These are phyloP conservation scores for Collariella sp. DNA, from an alignment of 495 filamentous ascomycete genomes.

Conservation along the genomic window DNA sequence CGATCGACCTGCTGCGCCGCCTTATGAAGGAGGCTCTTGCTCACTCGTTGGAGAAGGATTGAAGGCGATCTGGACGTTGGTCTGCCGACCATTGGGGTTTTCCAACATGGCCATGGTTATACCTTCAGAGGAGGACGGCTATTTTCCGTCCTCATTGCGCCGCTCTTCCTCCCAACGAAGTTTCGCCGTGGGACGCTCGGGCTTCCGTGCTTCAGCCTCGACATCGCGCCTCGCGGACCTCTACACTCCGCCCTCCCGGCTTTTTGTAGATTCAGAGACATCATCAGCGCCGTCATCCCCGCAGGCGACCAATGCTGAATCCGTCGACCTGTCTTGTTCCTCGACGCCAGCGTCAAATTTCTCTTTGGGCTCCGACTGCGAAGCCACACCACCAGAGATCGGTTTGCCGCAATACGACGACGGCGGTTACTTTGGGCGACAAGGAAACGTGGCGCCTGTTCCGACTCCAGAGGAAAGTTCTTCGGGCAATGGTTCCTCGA, in stretches of 20 bases:
- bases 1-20: neutral
- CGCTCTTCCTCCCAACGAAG: constrained; percentile 44
- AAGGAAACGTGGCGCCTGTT: constrained; percentile 42
- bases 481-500: constrained; percentile 39
- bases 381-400: constrained; percentile 44
- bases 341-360: constrained; percentile 58
- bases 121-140: constrained; percentile 36
- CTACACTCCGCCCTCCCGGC: constrained; percentile 26
- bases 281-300: constrained; percentile 44
- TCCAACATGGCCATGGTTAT: constrained; percentile 41
- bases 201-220: constrained; percentile 36
- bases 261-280: constrained; percentile 35
- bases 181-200: constrained; percentile 28
- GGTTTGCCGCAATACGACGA: constrained; percentile 52
- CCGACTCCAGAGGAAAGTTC: constrained; percentile 36
- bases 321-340: constrained; percentile 33
- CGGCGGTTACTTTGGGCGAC: constrained; percentile 36
- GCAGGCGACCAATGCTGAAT: constrained; percentile 30
- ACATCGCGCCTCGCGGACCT: constrained; percentile 35
- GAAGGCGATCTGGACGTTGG: constrained; percentile 23
- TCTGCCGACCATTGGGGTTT: constrained; percentile 16
- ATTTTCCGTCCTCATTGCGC: constrained; percentile 38
- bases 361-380: constrained; percentile 48
- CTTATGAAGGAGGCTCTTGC: constrained; percentile 22
- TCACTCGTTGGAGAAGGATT: constrained; percentile 25